Evolutionary conservation across 1,284 basidiomycete species (phyloP).

Genomic region (Lignosus rhinocerotis): DNA sequence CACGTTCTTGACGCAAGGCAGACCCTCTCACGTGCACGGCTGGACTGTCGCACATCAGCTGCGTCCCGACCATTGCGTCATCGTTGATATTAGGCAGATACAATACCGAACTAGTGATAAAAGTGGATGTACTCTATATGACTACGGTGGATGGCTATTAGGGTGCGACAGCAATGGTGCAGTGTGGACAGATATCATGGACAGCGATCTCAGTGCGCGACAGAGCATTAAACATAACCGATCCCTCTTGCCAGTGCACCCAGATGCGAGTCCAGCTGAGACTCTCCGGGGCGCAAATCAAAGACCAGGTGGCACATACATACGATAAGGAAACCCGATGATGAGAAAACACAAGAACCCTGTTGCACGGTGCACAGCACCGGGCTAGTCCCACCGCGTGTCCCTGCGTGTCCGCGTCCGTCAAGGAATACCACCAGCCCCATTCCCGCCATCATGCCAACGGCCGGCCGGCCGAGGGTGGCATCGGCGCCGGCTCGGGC

Average conservation of each 20-base stretch:
- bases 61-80: not conserved
- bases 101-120: slow-evolving; percentile 20
- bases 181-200: slow-evolving; percentile 13
- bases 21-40: too few species aligned
- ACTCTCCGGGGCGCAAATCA: not conserved
- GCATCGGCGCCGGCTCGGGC: slow-evolving; percentile 10
- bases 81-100: slow-evolving; percentile 19
- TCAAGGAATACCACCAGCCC: slow-evolving; percentile 7
- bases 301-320: slow-evolving; percentile 9
- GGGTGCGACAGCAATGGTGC: slow-evolving; percentile 22
- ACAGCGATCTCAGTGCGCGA: slow-evolving; percentile 10
- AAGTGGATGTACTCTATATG: slow-evolving; percentile 22
- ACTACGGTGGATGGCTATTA: slow-evolving; percentile 22
- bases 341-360: slow-evolving; percentile 5
- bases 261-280: slow-evolving; percentile 3
- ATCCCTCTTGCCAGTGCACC: not conserved
- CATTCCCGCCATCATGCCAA: slow-evolving; percentile 8
- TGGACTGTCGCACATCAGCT: not conserved
- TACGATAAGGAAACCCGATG: slow-evolving; percentile 7
- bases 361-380: slow-evolving; percentile 21
- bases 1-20: not conserved
- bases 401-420: slow-evolving; percentile 17
- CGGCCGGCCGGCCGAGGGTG: slow-evolving; percentile 11
- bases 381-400: slow-evolving; percentile 15
- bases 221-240: slow-evolving; percentile 5